Base-by-base conservation (phyloP, 257 asterid species). In the Primulina huaijiensis region DNA sequence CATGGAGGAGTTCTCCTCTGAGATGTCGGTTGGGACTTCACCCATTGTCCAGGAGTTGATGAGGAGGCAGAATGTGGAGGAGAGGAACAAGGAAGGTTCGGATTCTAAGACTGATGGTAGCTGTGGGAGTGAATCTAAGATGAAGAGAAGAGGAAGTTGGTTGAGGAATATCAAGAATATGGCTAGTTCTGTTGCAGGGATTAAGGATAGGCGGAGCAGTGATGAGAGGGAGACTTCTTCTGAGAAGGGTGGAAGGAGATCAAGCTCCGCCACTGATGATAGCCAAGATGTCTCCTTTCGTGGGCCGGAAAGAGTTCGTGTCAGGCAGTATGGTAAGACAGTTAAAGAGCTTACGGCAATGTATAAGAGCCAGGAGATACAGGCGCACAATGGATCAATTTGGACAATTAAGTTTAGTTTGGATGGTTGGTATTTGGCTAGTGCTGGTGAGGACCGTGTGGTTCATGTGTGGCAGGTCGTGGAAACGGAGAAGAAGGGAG, bases 401-500 rank as follows among this genome's bases (percentile, higher is more conserved):
- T 94, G 99, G 99, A 87, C 93, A n/a, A 87, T 94, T 68, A 88
- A 85, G 80, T 94, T 94, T 60, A 94, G 97, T 83, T 83, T 91
- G 90, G 99, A 94, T 50, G 99, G 99, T 68, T 86, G 88, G 78
- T 89, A 89, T 87, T 88, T 94, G 66, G 99, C 99, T 7, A 91
- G 97, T 86, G 99, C 99, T 63, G 99, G 99, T 64, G 99, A 91
- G 84, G 99, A 94, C 83, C 83, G 96, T 75, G 83, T 89, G 78
- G 91, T 94, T 80, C 96, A 89, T 76, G 96, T 94, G 59, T 91
- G 97, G 97, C 90, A 85, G 87, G 96, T 89, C 73, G 68, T 69
- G 74, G 97, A 94, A 77, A 76, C 92, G 1, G 97, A 89, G 80
- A 80, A 96, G 82, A 94, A 91, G 83, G 95, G 91, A 37, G 99